Base-by-base conservation (phyloP, 371 early-diverging fungal species). In the Cokeromyces recurvatus region DNA sequence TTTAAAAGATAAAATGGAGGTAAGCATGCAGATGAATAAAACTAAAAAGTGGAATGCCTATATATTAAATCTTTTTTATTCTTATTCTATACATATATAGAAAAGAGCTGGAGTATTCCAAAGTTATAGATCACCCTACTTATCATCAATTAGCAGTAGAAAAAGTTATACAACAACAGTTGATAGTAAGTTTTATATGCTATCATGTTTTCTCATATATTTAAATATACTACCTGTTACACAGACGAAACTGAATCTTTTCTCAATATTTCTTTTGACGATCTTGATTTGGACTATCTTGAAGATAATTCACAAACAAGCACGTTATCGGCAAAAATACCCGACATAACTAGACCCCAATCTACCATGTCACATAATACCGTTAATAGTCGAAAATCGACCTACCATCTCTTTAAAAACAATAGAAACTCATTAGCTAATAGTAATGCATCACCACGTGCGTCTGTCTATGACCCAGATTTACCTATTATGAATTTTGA, bases 1-100 rank as follows among this genome's bases (percentile, higher is more conserved):
- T 24, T 43, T 80, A 38, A 71, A 71, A 32, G 62, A 63, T 14
- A 72, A 78, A 38, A 66, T 80, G 43, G 79, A 80, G 67, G 80
- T 79, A 56, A 54, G 22, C 37, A 38, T 14, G 36, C 7, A 11
- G n/a, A n/a, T 4, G 11, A 4, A 35, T 35, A 11, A 6, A n/a
- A 11, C 16, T 9, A 5, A 4, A 11, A 11, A 27, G 7, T 27
- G 29, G 11, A 7, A 27, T 27, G 11, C 29, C 5, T 27, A 27
- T 27, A 27, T 27, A 27, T 27, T n/a, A n/a, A n/a, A n/a, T n/a
- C n/a, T n/a, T n/a, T n/a, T n/a, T n/a, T n/a, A n/a, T n/a, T n/a
- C n/a, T n/a, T n/a, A n/a, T n/a, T n/a, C n/a, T n/a, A n/a, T n/a
- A n/a, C n/a, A n/a, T n/a, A n/a, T n/a, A n/a, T n/a, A n/a, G n/a